Base-by-base conservation (phyloP, 352 stramenopile species). In the Globisporangium sylvaticum region DNA sequence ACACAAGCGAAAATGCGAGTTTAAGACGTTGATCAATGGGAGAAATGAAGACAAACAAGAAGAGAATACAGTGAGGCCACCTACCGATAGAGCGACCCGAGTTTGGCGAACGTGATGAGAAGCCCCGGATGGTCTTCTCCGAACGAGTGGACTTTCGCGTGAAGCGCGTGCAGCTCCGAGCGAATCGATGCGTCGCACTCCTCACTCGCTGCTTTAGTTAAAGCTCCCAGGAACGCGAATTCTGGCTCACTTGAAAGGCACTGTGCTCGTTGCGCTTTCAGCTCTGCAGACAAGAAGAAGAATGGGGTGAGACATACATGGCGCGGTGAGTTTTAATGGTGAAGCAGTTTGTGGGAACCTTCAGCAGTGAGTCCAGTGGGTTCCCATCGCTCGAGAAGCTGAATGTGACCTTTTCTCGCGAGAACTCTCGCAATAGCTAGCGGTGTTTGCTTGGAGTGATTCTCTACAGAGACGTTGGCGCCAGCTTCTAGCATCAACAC, bases 401-500 rank as follows among this genome's bases (percentile, higher is more conserved):
- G 58, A 44, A 70, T 22, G 31, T 83, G 69, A 15, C 89, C 77
- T 52, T 64, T 69, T 15, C 76, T 73, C 12, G 74, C 70, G 37
- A 91, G 64, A 1, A 42, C 57, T 10, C 44, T 44, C 1, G 85
- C 80, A 0, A 93, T 34, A 7, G 83, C 71, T 10, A 85, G 62
- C 3, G 85, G 54, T 1, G 73, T 90, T 29, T 88, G 67, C 3
- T 65, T 52, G 0, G 31, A 62, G 12, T 71, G 48, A 32, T 91
- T 91, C 32, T 27, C 66, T 1, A 29, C 62, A 10, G 67, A 54
- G 1, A 75, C 53, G 56, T 69, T 58, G 2, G 79, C 75, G 4
- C 81, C 81, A 25, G 70, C 71, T 70, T 93, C 83, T 4, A 93
- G 67, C 15, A 91, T 63, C 54, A 91, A 39, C 9, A 89, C 73